phyloP scores from a whole-genome alignment of 257 asterid species.

The Scutellaria minor region DNA sequence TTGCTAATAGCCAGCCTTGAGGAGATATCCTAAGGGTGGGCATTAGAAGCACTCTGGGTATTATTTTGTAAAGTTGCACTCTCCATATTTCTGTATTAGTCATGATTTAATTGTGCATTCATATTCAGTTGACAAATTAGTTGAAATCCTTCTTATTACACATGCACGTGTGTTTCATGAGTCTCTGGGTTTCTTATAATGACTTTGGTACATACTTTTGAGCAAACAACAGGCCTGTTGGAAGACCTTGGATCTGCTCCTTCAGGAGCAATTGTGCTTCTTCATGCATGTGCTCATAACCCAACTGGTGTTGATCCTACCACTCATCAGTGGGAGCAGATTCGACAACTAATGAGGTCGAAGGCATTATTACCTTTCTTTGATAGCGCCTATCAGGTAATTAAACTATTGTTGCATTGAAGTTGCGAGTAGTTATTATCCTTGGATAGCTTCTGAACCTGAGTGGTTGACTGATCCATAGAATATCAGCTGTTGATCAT shows the following conservation, averaged over 20 bases:
- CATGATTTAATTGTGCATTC: slow-evolving; percentile 1
- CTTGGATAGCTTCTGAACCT: slow-evolving; percentile 22
- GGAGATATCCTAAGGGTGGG: background rate
- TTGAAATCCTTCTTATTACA: slow-evolving; percentile 1
- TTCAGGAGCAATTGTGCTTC: slow-evolving; percentile 89
- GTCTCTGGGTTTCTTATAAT: slow-evolving; percentile 3
- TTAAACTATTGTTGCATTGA: slow-evolving; percentile 23
- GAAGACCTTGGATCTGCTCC: slow-evolving; percentile 98
- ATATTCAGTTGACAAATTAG: background rate
- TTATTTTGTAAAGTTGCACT: background rate
- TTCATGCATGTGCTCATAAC: slow-evolving; percentile 99
- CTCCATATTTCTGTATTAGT: background rate
- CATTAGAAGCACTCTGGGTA: background rate
- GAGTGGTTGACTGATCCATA: slow-evolving; percentile 9
- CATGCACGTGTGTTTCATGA: background rate
- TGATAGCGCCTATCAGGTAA: slow-evolving; percentile 98
- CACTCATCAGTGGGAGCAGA: slow-evolving; percentile 88
- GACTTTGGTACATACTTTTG: slow-evolving; percentile 5
- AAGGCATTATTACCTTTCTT: slow-evolving; percentile 89
- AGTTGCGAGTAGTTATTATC: slow-evolving; percentile 5
- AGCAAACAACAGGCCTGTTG: slow-evolving; percentile 68
- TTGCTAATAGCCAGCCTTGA: background rate
- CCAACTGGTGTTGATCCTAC: slow-evolving; percentile 99
- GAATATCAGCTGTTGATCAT: slow-evolving; percentile 25
- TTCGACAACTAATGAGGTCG: slow-evolving; percentile 83